phyloP scores from a whole-genome alignment of 192 early-diverging fungal species.

The Rhizoclosmatium globosum region DNA sequence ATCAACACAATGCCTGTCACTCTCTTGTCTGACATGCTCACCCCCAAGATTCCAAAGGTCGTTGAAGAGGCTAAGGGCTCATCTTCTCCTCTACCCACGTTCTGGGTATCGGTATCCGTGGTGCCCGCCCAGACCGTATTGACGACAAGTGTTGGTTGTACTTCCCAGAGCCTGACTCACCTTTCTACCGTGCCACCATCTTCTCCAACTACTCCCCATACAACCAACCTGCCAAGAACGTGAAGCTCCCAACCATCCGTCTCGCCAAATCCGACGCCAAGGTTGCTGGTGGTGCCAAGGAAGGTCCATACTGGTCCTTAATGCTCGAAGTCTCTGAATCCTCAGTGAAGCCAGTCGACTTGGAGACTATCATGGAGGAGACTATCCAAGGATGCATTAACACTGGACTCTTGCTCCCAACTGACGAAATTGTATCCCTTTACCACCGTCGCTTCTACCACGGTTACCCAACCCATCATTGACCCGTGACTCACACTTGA shows the following conservation, averaged over 20 bases:
- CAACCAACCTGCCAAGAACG: constrained; percentile 34
- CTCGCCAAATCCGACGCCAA: constrained; percentile 23
- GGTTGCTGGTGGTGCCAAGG: constrained; percentile 13
- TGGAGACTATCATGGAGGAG: constrained; percentile 34
- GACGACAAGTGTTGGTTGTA: constrained; percentile 52
- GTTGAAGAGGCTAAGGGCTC: constrained; percentile 29
- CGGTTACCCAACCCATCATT: constrained; percentile 48
- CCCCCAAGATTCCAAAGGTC: constrained; percentile 24
- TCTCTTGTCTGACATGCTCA: constrained; percentile 24
- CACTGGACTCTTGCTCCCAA: constrained; percentile 36
- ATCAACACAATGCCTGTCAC: constrained; percentile 44
- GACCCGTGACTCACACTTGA: constrained; percentile 40
- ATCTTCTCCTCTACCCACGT: constrained; percentile 43
- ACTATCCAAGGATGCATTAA: constrained; percentile 47
- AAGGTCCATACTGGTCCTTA: constrained; percentile 49
- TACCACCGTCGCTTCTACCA: constrained; percentile 44
- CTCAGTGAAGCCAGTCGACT: constrained; percentile 39
- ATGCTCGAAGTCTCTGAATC: constrained; percentile 51
- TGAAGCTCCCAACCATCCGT: constrained; percentile 38
- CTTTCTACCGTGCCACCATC: constrained; percentile 49
- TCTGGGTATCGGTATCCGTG: constrained; percentile 45
- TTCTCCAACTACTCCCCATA: constrained; percentile 50
- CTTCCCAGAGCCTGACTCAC: constrained; percentile 42
- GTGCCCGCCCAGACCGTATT: constrained; percentile 38
- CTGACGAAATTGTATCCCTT: constrained; percentile 45